phyloP scores from a whole-genome alignment of 768 basidiomycete species.

The Lentinula boryana region DNA sequence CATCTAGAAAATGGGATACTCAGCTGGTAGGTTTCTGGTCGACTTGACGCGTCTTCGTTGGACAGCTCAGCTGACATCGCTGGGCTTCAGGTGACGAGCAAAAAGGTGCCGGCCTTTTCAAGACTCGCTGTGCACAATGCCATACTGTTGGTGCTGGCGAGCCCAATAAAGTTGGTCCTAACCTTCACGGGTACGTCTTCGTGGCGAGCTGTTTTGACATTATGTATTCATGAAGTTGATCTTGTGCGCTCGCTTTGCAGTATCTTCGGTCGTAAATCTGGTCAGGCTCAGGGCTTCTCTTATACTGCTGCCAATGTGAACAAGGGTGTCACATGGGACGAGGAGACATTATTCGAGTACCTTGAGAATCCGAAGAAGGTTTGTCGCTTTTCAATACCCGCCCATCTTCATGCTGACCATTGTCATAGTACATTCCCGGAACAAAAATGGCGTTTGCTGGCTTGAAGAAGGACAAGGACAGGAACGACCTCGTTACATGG shows the following conservation, averaged over 20 bases:
- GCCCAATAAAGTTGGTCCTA: conserved; percentile 89
- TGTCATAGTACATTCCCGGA: conserved; percentile 78
- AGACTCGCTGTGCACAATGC: conserved; percentile 93
- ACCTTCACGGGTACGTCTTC: conserved; percentile 77
- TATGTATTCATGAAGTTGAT: background rate
- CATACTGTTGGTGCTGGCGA: conserved; percentile 80
- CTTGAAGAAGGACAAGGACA: conserved; percentile 97
- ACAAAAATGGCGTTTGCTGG: conserved; percentile 99
- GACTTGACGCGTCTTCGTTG: background rate
- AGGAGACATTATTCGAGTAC: conserved; percentile 90
- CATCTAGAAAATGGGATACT: conserved; percentile 31
- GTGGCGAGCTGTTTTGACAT: background rate
- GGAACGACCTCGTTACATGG: conserved; percentile 87
- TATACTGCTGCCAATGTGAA: conserved; percentile 95
- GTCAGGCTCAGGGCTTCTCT: conserved; percentile 78
- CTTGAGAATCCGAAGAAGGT: conserved; percentile 98
- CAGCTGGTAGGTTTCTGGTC: conserved; percentile 28
- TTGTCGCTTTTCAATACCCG: conserved; percentile 13
- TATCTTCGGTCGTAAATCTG: conserved; percentile 81
- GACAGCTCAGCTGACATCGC: background rate
- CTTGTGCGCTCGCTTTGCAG: conserved; percentile 27
- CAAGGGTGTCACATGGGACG: conserved; percentile 86
- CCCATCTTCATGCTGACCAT: background rate
- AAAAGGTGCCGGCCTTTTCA: conserved; percentile 95
- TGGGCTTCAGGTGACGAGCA: conserved; percentile 60